Percentiles rank a stretch among this genome's conserved stretches.
Conservation (phyloP, 2,329 filamentous ascomycete genomes). For the Colletotrichum chlorophyti region DNA sequence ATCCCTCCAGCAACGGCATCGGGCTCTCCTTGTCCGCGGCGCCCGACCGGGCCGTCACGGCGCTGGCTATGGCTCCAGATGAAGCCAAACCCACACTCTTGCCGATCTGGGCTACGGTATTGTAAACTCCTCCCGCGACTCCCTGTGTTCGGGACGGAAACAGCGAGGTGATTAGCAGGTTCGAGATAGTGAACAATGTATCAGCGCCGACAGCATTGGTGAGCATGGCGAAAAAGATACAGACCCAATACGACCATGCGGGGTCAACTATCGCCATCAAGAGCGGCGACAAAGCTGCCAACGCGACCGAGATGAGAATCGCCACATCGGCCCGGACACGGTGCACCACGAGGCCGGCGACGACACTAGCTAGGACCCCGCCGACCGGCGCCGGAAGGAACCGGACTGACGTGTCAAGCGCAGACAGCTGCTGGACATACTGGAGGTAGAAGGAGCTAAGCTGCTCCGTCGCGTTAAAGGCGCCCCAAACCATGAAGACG, state of each 20-base stretch:
- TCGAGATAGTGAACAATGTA: conserved; percentile 60
- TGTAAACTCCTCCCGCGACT: conserved; percentile 66
- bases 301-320: conserved; percentile 39
- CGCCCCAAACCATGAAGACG: conserved; percentile 48
- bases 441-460: conserved; percentile 53
- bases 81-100: conserved; percentile 58
- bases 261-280: conserved; percentile 55
- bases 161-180: conserved; percentile 59
- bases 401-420: conserved; percentile 47
- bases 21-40: conserved; percentile 30
- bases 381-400: conserved; percentile 46
- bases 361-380: conserved; percentile 41
- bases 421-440: conserved; percentile 47
- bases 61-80: conserved; percentile 53
- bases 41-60: conserved; percentile 47
- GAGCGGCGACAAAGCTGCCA: conserved; percentile 49
- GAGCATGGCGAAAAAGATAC: conserved; percentile 42
- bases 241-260: conserved; percentile 51
- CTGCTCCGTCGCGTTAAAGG: conserved; percentile 51
- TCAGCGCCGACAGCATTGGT: conserved; percentile 42
- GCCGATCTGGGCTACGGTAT: conserved; percentile 63
- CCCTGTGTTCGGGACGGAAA: conserved; percentile 62
- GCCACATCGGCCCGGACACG: conserved; percentile 36
- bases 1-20: conserved; percentile 55
- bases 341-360: conserved; percentile 45